Conservation (phyloP, 306 rosid genomes). For the Fragaria iinumae region DNA sequence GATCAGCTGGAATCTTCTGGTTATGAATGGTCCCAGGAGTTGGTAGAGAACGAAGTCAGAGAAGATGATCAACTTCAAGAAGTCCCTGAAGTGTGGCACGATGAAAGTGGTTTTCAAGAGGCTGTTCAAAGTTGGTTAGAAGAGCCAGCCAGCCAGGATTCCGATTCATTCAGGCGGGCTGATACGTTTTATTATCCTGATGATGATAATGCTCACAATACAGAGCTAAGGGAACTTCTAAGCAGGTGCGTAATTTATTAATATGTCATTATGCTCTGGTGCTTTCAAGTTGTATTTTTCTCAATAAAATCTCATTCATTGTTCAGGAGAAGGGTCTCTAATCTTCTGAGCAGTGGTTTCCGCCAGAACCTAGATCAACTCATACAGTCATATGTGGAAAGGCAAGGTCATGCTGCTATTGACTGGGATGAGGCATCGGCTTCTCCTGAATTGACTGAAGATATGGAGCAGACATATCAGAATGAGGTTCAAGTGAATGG, state of each 20-base stretch:
- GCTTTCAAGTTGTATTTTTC: neutral
- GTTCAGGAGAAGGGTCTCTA: constrained; percentile 98
- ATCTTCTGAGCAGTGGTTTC: constrained; percentile 86
- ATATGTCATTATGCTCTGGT: constrained; percentile 17
- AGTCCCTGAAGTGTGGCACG: constrained; percentile 69
- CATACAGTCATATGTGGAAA: constrained; percentile 88
- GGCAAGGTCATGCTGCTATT: constrained; percentile 62
- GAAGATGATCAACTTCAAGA: constrained; percentile 59
- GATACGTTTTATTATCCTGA: constrained; percentile 76
- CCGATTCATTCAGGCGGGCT: constrained; percentile 51
- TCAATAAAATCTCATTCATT: constrained; percentile 17
- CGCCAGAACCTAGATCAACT: constrained; percentile 89
- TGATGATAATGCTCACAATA: constrained; percentile 71
- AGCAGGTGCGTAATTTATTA: constrained; percentile 54
- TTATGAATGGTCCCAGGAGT: constrained; percentile 59
- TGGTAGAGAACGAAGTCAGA: constrained; percentile 50
- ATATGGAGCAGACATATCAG: constrained; percentile 49
- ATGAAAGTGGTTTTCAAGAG: constrained; percentile 72
- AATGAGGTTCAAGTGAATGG: constrained; percentile 39
- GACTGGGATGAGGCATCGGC: constrained; percentile 74
- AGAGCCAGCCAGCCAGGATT: constrained; percentile 63
- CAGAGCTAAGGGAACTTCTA: constrained; percentile 87
- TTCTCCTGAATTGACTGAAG: constrained; percentile 54
- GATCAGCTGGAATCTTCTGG: constrained; percentile 45
- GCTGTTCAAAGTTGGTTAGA: constrained; percentile 88